phyloP scores from a whole-genome alignment of 1,139 yeast species.

The Tardiomyces depauwii region DNA sequence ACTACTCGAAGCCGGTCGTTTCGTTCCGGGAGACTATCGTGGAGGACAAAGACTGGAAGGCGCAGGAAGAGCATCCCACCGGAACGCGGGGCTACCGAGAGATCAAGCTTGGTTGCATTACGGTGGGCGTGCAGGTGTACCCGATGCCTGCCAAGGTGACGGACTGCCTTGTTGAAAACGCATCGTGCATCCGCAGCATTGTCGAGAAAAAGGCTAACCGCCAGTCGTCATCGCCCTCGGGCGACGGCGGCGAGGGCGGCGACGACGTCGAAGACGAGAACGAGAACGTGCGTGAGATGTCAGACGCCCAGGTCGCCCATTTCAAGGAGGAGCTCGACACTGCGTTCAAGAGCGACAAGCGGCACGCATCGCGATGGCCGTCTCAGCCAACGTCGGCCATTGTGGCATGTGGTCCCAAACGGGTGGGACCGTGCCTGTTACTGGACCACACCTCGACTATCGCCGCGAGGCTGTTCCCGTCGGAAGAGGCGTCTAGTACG shows the following conservation, averaged over 20 bases:
- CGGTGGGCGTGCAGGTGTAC: constrained; percentile 34
- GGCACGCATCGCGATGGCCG: not conserved
- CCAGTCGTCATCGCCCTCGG: constrained; percentile 4
- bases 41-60: constrained; percentile 34
- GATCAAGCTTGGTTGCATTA: constrained; percentile 35
- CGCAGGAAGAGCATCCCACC: constrained; percentile 24
- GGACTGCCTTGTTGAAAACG: constrained; percentile 31
- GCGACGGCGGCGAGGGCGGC: not conserved
- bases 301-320: not conserved
- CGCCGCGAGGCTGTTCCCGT: constrained; percentile 28
- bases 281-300: constrained; percentile 10
- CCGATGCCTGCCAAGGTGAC: constrained; percentile 48
- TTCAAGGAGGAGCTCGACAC: not conserved
- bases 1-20: constrained; percentile 84
- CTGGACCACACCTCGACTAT: constrained; percentile 37
- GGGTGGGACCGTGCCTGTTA: constrained; percentile 66
- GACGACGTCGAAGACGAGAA: constrained; percentile 14
- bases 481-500: not conserved
- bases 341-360: not conserved
- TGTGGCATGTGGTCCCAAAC: constrained; percentile 66
- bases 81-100: constrained; percentile 25
- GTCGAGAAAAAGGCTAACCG: constrained; percentile 13
- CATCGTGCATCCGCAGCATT: constrained; percentile 5
- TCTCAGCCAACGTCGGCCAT: constrained; percentile 19
- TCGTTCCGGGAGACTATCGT: constrained; percentile 87